Evolutionary conservation across 192 early-diverging fungal species (phyloP).

Genomic region (Coemansia sp.): DNA sequence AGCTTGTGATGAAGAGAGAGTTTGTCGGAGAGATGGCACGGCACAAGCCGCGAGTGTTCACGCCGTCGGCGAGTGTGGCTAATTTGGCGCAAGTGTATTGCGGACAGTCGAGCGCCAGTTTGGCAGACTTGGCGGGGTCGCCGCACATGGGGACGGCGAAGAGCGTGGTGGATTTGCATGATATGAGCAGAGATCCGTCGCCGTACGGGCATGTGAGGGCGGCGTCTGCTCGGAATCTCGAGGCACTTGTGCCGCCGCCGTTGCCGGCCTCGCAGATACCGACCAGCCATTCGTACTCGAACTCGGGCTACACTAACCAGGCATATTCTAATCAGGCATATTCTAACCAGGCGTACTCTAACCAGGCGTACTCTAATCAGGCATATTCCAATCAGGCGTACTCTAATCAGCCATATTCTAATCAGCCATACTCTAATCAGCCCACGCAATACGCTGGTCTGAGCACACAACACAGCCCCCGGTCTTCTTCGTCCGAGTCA

Average conservation of each 20-base stretch:
- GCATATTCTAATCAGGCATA: not conserved
- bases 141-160: slow-evolving; percentile 3
- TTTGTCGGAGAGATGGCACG: slow-evolving; percentile 22
- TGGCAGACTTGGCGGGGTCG: not conserved
- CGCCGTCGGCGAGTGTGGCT: slow-evolving; percentile 42
- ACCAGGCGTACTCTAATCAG: not conserved
- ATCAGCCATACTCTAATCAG: not conserved
- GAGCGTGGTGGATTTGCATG: slow-evolving; percentile 7
- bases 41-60: slow-evolving; percentile 37
- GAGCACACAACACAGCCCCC: slow-evolving; percentile 3
- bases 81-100: slow-evolving; percentile 23
- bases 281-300: not conserved
- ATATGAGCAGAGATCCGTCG: not conserved
- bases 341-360: too few relatives aligned
- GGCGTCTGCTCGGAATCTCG: not conserved
- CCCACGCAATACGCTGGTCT: slow-evolving; percentile 20
- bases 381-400: too few relatives aligned
- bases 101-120: slow-evolving; percentile 29
- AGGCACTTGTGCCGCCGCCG: not conserved
- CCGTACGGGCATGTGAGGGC: not conserved
- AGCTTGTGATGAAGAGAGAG: slow-evolving; percentile 43
- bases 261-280: not conserved
- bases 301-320: not conserved
- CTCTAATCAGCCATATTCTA: too few relatives aligned
- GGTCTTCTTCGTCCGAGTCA: not conserved